Base-by-base conservation (phyloP, 1,284 basidiomycete genomes). In the Gomphus bonarii region DNA sequence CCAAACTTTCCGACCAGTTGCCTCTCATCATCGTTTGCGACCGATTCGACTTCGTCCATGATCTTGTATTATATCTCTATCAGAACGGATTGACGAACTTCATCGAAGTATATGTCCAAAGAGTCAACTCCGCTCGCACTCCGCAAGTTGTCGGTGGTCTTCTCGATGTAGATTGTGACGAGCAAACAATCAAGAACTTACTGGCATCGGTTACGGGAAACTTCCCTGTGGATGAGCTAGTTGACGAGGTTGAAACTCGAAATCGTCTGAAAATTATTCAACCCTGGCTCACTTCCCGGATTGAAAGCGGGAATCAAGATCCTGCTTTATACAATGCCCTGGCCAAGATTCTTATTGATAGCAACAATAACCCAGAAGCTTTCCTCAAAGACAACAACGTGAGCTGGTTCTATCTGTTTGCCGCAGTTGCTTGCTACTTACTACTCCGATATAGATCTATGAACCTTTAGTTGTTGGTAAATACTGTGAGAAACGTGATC, bases 21-120 rank as follows among this genome's bases (percentile, higher is more conserved):
- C 97, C 97, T 12, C 86, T 99, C 66, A 99, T 99, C 78, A 99
- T 99, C 63, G 97, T 99, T 66, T 99, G 97, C 81, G 97, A 99
- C 73, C 93, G 97, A 40, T 99, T 99, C 79, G 95, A 98, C 79
- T 99, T 98, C 69, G 97, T 99, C 10, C 97, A 99, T 71, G 97
- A 99, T 68, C 84, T 99, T 58, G 95, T 99, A 38, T 82, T 99
- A 36, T 99, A 99, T 73, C 82, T 99, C 33, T 99, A 99, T 75
- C 97, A 99, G 75, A 98, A 99, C 70, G 91, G 91, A 56, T 82
- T 98, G 58, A 89, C 85, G 62, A 94, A 94, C 75, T 97, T 97
- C 73, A 99, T 99, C 71, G 97, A 99, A 75, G 93, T 98, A 30
- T 99, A 99, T 71, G 97, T 99, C 8, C 95, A 98, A 69, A 85